Percentiles rank a stretch among this genome's conserved stretches.
These are phyloP conservation scores for Glarea lozoyensis DNA, from an alignment of 495 filamentous ascomycete genomes.

Conservation along the genomic window DNA sequence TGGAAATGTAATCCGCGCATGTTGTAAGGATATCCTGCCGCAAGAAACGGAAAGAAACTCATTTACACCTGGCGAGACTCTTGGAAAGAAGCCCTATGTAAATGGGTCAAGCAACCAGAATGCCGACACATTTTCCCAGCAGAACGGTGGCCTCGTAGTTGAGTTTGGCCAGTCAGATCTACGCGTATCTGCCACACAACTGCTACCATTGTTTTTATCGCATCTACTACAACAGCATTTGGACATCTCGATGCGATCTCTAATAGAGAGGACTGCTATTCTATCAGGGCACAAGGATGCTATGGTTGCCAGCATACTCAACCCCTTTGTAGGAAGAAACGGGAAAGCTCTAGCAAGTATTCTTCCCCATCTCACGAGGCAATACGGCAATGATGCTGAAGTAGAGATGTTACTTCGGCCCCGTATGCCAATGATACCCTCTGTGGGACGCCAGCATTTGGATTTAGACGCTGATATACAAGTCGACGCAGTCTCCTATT, in stretches of 20 bases:
- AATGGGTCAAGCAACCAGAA: no score
- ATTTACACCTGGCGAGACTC: conserved; percentile 14
- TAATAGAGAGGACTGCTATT: conserved; percentile 73
- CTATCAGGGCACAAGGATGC: conserved; percentile 53
- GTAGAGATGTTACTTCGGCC: conserved; percentile 68
- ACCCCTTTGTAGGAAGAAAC: conserved; percentile 53
- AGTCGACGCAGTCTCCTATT: conserved; percentile 21
- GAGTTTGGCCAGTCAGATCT: conserved; percentile 1
- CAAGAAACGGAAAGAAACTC: conserved; percentile 3
- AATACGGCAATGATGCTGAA: conserved; percentile 46
- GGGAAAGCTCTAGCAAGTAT: conserved; percentile 57
- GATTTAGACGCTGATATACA: no score
- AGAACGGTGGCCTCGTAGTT: conserved; percentile 48
- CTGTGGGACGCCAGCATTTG: conserved; percentile 6
- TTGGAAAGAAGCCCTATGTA: conserved; percentile 22
- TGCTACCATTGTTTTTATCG: conserved; percentile 54
- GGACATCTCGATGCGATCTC: conserved; percentile 51
- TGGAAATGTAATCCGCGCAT: conserved; percentile 39
- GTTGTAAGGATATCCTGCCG: conserved; percentile 20
- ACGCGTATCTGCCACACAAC: conserved; percentile 35
- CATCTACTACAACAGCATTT: conserved; percentile 53
- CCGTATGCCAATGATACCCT: conserved; percentile 44
- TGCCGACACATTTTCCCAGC: conserved; percentile 24
- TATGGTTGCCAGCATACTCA: conserved; percentile 71
- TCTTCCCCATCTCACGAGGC: conserved; percentile 61